Base-by-base conservation (phyloP, 208 protist genomes). In the Leishmania major region DNA sequence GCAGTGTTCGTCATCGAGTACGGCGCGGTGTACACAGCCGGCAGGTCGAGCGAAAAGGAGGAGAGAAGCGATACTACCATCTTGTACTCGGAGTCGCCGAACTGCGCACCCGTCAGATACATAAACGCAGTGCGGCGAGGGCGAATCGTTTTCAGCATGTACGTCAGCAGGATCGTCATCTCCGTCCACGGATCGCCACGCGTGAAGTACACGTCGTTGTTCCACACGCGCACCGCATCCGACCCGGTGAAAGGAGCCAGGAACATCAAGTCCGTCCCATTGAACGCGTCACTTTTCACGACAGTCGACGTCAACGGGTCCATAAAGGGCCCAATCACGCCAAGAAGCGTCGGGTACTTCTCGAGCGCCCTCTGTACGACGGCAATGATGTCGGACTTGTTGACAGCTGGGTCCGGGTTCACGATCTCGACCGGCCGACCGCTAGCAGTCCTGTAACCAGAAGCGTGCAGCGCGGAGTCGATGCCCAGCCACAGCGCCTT, bases 61-160 rank as follows among this genome's bases (percentile, higher is more conserved):
- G 11, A 3, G n/a, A 93, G 43, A 25, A 83, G n/a, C 47, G n/a
- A 1, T 51, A 49, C 47, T n/a, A 85, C 55, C 53, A 78, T 70
- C 25, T 37, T 10, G 60, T 85, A 89, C 79, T 88, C 88, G 15
- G 2, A 25, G 7, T 90, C 83, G 43, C 88, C 89, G 75, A 88
- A 91, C 25, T 60, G 25, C 5, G 84, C 83, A n/a, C 77, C 79
- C 35, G 79, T 78, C 66, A 92, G 83, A 83, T 93, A 91, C 91
- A 94, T 94, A 80, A 90, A 92, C 53, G 81, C 88, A n/a, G 89
- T 72, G 76, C 91, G 86, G 1, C 70, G 62, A 0, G 81, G 72
- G 22, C 80, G 73, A 13, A 84, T 75, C 5, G 0, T 53, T n/a
- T 84, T 82, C 53, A 89, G 11, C 31, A 86, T 81, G 81, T 91